Evolutionary conservation across 2,329 filamentous ascomycete genomes (phyloP), one percentile per base, ranked within the genome.

Genomic region (Scytalidium sp.): DNA sequence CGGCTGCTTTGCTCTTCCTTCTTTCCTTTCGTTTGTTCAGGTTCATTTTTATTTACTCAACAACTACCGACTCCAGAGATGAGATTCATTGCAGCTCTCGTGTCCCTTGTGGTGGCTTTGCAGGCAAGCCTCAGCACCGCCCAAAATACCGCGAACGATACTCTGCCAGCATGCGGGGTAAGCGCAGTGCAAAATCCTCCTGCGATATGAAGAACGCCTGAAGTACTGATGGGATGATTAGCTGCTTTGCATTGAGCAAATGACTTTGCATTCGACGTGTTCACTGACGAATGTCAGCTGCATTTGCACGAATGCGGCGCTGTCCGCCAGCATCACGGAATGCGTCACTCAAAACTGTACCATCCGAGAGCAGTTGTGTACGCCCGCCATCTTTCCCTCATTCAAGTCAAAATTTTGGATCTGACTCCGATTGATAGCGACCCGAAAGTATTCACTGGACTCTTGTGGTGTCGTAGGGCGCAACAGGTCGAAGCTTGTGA

Each of bases 281-380:
- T 47, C 45, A 10, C 32, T 47, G 3, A 47, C 20, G 20, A 27
- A 47, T 19, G 27, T 41, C 8, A 22, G 32, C 45, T 47, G 45
- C 36, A 47, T 47, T 41, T 47, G 45, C 19, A 41, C 11, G n/a
- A 47, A 47, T 29, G 20, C 36, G 17, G 32, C 21, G 20, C 29
- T 47, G 36, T 23, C 15, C 8, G 17, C 45, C 3, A 22, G n/a
- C 21, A 47, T 41, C 36, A 47, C 45, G 3, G 19, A 22, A 27
- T 41, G 45, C 15, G 36, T 47, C 22, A 47, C 11, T 29, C 32
- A 41, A 41, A 47, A 47, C 32, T 47, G 45, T 17, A 47, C 45
- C 5, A 47, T 41, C 8, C n/a, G 32, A 25, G 36, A 47, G 21
- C 17, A 3, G n/a, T 27, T 47, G 19, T 41, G 45, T 47, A 25